These are phyloP conservation scores for Bipolaris victoriae DNA, from an alignment of 2,329 filamentous ascomycete genomes.

Conservation along the genomic window DNA sequence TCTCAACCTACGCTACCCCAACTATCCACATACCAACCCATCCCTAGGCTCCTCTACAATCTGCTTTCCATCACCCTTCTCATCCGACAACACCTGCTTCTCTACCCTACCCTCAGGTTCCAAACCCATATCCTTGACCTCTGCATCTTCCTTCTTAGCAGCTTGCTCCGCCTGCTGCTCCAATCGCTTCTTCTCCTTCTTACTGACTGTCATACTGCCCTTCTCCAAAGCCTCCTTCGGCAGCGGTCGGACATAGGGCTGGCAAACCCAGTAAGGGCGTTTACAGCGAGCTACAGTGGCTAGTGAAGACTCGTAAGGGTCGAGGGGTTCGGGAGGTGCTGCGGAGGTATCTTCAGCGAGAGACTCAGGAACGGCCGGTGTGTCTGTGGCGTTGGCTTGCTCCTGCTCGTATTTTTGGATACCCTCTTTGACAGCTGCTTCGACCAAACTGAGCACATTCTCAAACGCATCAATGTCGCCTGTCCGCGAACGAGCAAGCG, in stretches of 20 bases:
- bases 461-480: constrained; percentile 81
- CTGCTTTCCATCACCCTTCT: constrained; percentile 18
- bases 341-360: background rate
- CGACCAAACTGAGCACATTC: constrained; percentile 74
- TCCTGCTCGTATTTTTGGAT: constrained; percentile 68
- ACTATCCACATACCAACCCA: constrained; percentile 54
- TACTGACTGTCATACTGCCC: constrained; percentile 75
- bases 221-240: constrained; percentile 87
- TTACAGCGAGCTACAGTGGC: constrained; percentile 73
- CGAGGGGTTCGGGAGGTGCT: constrained; percentile 12
- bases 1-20: background rate
- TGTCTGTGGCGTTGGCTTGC: constrained; percentile 9
- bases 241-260: constrained; percentile 83
- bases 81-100: constrained; percentile 54
- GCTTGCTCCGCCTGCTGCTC: constrained; percentile 51
- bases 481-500: constrained; percentile 71
- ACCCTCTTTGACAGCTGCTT: constrained; percentile 74
- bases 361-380: background rate
- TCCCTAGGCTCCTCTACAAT: constrained; percentile 52
- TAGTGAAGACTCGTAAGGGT: constrained; percentile 63
- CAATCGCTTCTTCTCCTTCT: constrained; percentile 62
- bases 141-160: constrained; percentile 46
- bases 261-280: constrained; percentile 87
- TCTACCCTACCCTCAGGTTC: constrained; percentile 51
- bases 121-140: constrained; percentile 29